Percentiles rank a stretch among this genome's conserved stretches.
These are phyloP conservation scores for Lipomyces yamanashiensis DNA, from an alignment of 805 yeast genomes.

Conservation along the genomic window DNA sequence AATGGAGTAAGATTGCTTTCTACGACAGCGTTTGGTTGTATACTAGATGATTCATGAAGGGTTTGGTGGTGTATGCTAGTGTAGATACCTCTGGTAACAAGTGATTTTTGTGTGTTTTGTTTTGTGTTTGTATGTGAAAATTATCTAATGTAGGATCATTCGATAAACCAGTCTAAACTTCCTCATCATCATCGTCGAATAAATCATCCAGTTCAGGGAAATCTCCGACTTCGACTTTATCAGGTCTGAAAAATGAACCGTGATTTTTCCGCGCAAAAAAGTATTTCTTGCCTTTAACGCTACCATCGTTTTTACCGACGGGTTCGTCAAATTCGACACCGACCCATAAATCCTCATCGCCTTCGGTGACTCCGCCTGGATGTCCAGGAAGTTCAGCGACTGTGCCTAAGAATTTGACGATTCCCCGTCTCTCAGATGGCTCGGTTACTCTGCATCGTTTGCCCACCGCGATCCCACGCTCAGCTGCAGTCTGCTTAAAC, in stretches of 20 bases:
- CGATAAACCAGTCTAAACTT: slow-evolving; percentile 14
- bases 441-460: slow-evolving; percentile 52
- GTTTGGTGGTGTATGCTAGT: not conserved
- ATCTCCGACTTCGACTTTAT: slow-evolving; percentile 69
- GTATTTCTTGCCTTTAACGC: slow-evolving; percentile 61
- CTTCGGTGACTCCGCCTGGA: slow-evolving; percentile 13
- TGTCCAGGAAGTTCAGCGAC: slow-evolving; percentile 59
- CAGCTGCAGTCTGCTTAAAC: not conserved
- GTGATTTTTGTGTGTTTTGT: not conserved
- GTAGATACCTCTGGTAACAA: slow-evolving; percentile 8
- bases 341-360: slow-evolving; percentile 59
- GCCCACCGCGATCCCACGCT: slow-evolving; percentile 51
- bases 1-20: not conserved
- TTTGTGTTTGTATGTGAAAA: not conserved
- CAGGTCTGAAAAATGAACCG: slow-evolving; percentile 81
- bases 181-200: slow-evolving; percentile 49
- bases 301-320: slow-evolving; percentile 83
- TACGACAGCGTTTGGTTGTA: not conserved
- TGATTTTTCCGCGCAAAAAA: slow-evolving; percentile 62
- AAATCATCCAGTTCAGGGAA: slow-evolving; percentile 59
- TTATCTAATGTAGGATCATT: not conserved
- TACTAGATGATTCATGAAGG: not conserved
- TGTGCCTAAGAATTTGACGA: slow-evolving; percentile 70
- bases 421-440: slow-evolving; percentile 64
- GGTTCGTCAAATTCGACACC: slow-evolving; percentile 89